Conservation (phyloP, 805 yeast genomes). For the Kluyveromyces starmeri region DNA sequence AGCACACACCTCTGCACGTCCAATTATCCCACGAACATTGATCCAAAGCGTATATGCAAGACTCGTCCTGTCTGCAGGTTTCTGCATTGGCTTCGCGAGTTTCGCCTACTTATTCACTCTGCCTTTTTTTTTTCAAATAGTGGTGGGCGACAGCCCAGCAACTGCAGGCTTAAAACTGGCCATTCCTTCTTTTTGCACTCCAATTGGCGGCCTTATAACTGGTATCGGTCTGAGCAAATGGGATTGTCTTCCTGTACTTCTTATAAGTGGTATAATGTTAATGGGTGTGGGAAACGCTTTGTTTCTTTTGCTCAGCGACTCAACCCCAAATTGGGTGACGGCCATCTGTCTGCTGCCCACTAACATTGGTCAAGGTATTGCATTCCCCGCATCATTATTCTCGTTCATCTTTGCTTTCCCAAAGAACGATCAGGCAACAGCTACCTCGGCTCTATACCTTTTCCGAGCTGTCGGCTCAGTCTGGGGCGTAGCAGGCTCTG, state of each 20-base stretch:
- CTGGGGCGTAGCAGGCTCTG: conserved; percentile 31
- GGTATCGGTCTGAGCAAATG: conserved; percentile 32
- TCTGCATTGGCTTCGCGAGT: conserved; percentile 32
- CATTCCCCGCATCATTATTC: conserved; percentile 32
- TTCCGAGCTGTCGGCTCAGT: conserved; percentile 35
- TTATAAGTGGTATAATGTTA: conserved; percentile 28
- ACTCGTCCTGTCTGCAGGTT: conserved; percentile 19
- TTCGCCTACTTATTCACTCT: conserved; percentile 35
- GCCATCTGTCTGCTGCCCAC: conserved; percentile 29
- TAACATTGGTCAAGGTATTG: conserved; percentile 33
- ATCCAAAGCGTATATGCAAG: conserved; percentile 7
- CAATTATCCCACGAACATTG: conserved; percentile 14
- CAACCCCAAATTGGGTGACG: conserved; percentile 22
- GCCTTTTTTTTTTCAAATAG: conserved; percentile 36
- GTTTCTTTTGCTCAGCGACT: conserved; percentile 19
- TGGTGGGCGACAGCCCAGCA: conserved; percentile 33
- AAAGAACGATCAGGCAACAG: conserved; percentile 29
- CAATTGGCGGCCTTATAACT: conserved; percentile 35
- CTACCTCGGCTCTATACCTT: conserved; percentile 33
- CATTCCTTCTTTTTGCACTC: conserved; percentile 34
- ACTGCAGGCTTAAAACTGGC: conserved; percentile 35
- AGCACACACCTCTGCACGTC: conserved; percentile 11
- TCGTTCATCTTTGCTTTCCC: conserved; percentile 31
- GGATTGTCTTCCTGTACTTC: conserved; percentile 22
- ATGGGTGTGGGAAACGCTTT: conserved; percentile 32